Evolutionary conservation across 2,329 filamentous ascomycete genomes (phyloP).

Genomic region (Fusarium sp.): DNA sequence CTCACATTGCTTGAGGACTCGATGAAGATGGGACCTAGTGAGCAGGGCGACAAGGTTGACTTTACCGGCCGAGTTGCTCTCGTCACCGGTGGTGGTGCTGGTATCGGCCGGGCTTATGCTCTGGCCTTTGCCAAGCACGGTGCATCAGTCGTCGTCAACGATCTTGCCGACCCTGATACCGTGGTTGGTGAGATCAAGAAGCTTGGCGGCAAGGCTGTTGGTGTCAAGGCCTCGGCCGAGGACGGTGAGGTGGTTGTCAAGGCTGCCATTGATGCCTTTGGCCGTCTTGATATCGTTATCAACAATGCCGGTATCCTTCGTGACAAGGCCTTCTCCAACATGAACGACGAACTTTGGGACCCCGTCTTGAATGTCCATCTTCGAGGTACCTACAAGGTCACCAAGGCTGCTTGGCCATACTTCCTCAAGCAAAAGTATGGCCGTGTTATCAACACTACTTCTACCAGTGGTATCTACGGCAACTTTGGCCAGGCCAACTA

Average conservation of each 20-base stretch:
- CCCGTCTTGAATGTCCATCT: constrained; percentile 92
- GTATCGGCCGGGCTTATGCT: constrained; percentile 90
- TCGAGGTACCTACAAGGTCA: constrained; percentile 93
- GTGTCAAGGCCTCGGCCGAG: constrained; percentile 92
- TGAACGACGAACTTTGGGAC: constrained; percentile 95
- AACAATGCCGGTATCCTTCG: constrained; percentile 98
- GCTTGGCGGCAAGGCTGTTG: constrained; percentile 86
- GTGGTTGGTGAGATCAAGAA: constrained; percentile 94
- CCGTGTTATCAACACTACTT: constrained; percentile 95
- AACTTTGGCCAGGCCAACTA: constrained; percentile 99
- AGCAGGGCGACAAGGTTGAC: constrained; percentile 76
- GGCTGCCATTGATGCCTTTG: constrained; percentile 90
- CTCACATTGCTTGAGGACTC: constrained; percentile 85
- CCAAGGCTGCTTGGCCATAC: constrained; percentile 97
- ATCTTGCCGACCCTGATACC: constrained; percentile 89
- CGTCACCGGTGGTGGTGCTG: constrained; percentile 87
- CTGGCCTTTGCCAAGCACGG: constrained; percentile 87
- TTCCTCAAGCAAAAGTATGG: constrained; percentile 99
- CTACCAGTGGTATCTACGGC: constrained; percentile 96
- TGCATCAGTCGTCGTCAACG: constrained; percentile 91
- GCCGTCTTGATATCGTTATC: constrained; percentile 92
- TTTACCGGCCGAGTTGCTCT: constrained; percentile 88
- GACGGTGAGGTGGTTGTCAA: constrained; percentile 93
- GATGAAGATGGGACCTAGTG: constrained; percentile 77
- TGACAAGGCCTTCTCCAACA: constrained; percentile 97